Conservation (phyloP, 768 basidiomycete genomes). For the Porphyrellus cyaneotinctus region DNA sequence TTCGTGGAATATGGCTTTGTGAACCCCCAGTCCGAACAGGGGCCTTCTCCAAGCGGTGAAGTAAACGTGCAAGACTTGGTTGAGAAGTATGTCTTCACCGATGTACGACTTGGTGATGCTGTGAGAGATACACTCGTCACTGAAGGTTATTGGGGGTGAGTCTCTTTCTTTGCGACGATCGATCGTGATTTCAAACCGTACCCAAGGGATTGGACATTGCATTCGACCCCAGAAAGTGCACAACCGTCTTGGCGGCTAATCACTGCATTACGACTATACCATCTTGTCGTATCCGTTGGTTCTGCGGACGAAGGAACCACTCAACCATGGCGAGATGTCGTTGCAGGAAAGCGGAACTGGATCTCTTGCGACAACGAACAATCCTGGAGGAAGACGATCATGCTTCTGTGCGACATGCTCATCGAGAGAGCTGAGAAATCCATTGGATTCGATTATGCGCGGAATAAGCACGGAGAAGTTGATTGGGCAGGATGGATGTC, state of each 20-base stretch:
- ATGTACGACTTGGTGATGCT: slow-evolving; percentile 37
- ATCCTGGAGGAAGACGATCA: slow-evolving; percentile 42
- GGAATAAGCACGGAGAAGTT: not conserved
- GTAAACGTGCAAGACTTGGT: slow-evolving; percentile 58
- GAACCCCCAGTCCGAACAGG: slow-evolving; percentile 32
- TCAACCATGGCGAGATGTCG: slow-evolving; percentile 51
- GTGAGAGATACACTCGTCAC: slow-evolving; percentile 53
- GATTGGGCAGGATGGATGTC: slow-evolving; percentile 34
- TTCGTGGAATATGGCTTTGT: slow-evolving; percentile 93
- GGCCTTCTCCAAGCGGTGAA: slow-evolving; percentile 41
- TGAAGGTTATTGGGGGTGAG: slow-evolving; percentile 84
- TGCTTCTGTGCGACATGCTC: slow-evolving; percentile 37
- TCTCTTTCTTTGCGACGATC: slow-evolving; percentile 5
- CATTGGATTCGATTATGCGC: slow-evolving; percentile 1
- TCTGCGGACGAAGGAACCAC: slow-evolving; percentile 31
- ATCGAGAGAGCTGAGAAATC: slow-evolving; percentile 30
- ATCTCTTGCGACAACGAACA: slow-evolving; percentile 49
- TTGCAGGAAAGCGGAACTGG: slow-evolving; percentile 40
- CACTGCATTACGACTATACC: slow-evolving; percentile 63
- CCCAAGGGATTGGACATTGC: slow-evolving; percentile 75
- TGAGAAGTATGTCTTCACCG: slow-evolving; percentile 45
- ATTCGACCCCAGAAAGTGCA: slow-evolving; percentile 53
- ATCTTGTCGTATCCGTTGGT: slow-evolving; percentile 37
- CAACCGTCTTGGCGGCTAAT: slow-evolving; percentile 82
- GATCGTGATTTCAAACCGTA: not conserved